Percentiles rank a stretch among this genome's conserved stretches.
Conservation (phyloP, 2,329 filamentous ascomycete species). For the Apiospora arundinis region DNA sequence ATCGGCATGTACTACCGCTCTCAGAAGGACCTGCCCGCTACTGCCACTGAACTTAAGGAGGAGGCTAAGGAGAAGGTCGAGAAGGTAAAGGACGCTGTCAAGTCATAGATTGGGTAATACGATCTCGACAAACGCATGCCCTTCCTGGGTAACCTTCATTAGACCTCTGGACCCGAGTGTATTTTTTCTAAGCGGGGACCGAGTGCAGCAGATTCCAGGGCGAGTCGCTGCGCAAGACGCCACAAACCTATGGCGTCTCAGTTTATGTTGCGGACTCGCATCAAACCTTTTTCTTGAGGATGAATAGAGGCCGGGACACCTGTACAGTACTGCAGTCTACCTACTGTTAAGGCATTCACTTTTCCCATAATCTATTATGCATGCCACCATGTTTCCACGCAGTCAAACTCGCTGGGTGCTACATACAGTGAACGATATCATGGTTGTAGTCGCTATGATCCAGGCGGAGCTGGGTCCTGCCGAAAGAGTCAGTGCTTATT, state of each 20-base stretch:
- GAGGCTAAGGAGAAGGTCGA: slow-evolving; percentile 26
- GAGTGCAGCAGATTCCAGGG: background rate
- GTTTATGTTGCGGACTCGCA: background rate
- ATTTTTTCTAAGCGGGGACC: background rate
- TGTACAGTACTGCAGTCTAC: slow-evolving; percentile 13
- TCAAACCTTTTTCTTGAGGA: background rate
- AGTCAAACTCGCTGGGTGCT: background rate
- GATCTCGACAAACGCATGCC: background rate
- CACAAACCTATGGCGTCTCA: background rate
- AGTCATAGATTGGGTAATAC: slow-evolving; percentile 20
- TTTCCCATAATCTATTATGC: background rate
- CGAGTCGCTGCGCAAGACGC: background rate
- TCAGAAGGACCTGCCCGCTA: slow-evolving; percentile 56
- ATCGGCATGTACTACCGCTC: slow-evolving; percentile 72
- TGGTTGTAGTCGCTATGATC: background rate
- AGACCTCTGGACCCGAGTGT: background rate
- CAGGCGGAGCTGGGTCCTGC: background rate
- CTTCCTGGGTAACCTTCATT: background rate
- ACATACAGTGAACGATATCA: too few species aligned
- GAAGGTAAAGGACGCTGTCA: slow-evolving; percentile 25
- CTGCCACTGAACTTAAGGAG: slow-evolving; percentile 28
- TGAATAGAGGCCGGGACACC: background rate
- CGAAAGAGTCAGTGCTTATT: too few species aligned
- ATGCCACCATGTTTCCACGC: background rate
- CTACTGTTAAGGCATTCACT: slow-evolving; percentile 3